phyloP scores from a whole-genome alignment of 805 yeast genomes.

The Candida ponderosae region DNA sequence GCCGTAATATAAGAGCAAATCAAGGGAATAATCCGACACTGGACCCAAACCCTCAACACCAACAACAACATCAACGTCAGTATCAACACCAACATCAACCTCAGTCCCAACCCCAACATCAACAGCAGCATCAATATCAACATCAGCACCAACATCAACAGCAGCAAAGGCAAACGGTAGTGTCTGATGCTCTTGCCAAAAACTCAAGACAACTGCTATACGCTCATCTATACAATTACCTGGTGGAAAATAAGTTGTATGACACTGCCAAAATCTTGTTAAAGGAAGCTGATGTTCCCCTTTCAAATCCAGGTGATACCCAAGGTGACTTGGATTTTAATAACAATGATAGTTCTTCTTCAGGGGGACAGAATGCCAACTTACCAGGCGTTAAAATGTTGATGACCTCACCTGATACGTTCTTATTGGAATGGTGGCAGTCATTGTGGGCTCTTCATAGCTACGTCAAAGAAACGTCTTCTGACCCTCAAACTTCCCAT shows the following conservation, averaged over 20 bases:
- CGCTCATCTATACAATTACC: slow-evolving; percentile 45
- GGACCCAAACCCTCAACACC: too few relatives aligned
- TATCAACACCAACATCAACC: not conserved
- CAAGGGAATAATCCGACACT: too few relatives aligned
- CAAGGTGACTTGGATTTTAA: slow-evolving; percentile 8
- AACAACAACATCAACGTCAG: not conserved
- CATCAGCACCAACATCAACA: not conserved
- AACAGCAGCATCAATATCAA: not conserved
- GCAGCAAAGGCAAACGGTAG: slow-evolving; percentile 14
- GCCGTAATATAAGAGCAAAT: too few relatives aligned
- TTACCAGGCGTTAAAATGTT: slow-evolving; percentile 29
- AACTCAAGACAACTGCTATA: slow-evolving; percentile 41
- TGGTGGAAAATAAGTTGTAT: slow-evolving; percentile 36
- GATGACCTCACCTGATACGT: slow-evolving; percentile 36
- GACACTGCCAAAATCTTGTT: slow-evolving; percentile 44
- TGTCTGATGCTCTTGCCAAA: slow-evolving; percentile 37
- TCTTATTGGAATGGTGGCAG: slow-evolving; percentile 52
- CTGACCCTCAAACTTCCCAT: slow-evolving; percentile 13
- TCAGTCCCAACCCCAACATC: not conserved
- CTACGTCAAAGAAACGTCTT: slow-evolving; percentile 28
- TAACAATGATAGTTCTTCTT: slow-evolving; percentile 13
- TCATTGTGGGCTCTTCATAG: slow-evolving; percentile 41
- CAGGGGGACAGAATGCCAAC: slow-evolving; percentile 24
- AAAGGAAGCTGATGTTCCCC: slow-evolving; percentile 35
- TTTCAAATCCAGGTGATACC: slow-evolving; percentile 12